These are phyloP conservation scores for Marasmius oreades DNA, from an alignment of 1,284 basidiomycete species.

Conservation along the genomic window DNA sequence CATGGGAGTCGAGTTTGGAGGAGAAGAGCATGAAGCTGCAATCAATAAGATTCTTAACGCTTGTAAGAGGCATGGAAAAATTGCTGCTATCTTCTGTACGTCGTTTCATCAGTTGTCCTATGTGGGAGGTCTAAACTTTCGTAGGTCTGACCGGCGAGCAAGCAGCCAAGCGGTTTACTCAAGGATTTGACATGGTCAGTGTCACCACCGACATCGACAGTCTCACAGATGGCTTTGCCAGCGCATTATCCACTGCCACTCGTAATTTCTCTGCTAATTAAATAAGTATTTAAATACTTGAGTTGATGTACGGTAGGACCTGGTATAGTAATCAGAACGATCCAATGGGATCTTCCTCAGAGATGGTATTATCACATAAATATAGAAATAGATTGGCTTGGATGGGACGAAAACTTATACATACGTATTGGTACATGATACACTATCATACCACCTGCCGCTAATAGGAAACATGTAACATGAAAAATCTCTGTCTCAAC, in stretches of 20 bases:
- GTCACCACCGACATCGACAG: slow-evolving; percentile 31
- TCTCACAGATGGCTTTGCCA: slow-evolving; percentile 21
- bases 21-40: slow-evolving; percentile 26
- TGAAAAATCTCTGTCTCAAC: no score
- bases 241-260: slow-evolving; percentile 16
- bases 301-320: no score
- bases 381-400: no score
- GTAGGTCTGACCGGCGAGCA: slow-evolving; percentile 28
- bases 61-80: slow-evolving; percentile 23
- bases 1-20: slow-evolving; percentile 26
- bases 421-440: no score
- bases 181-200: slow-evolving; percentile 32
- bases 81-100: slow-evolving; percentile 28
- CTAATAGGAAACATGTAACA: no score
- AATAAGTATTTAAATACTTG: no score
- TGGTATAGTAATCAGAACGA: no score
- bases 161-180: slow-evolving; percentile 24
- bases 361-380: no score
- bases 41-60: slow-evolving; percentile 22
- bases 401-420: no score
- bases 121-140: not conserved
- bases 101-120: not conserved
- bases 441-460: no score
- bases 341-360: no score
- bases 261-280: slow-evolving; percentile 10